Base-by-base conservation (phyloP, 352 stramenopile genomes). In the Phytophthora pistaciae region DNA sequence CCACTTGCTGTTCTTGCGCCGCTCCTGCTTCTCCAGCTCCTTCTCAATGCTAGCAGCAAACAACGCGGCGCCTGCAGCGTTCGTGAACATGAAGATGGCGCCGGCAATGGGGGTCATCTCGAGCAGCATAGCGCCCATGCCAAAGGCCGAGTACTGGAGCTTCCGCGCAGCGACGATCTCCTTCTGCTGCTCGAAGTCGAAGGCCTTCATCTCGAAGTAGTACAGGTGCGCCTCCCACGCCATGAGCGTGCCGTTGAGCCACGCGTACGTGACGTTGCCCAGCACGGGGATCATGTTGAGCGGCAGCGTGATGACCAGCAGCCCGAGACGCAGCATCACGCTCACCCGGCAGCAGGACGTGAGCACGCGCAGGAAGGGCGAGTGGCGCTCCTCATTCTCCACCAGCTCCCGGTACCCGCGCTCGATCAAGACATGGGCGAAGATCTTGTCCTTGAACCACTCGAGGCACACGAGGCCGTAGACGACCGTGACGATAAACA, bases 161-260 rank as follows among this genome's bases (percentile, higher is more conserved):
- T 74, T 77, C 38, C 71, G 79, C 33, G 72, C 40, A 1, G 77
- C 46, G 1, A 91, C 63, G 38, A 88, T 73, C 11, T 70, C 64
- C 62, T 83, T 82, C 54, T 91, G 83, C 53, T 88, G 72, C 5
- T 78, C 72, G 61, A 85, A 89, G 20, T 66, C 36, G 11, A 80
- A 80, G 1, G 72, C 75, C 31, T 84, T 85, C 68, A 89, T 79
- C 63, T 88, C 80, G 66, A 91, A 89, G 57, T 88, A 91, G 67
- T 83, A 85, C 55, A 88, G 66, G 27, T 89, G 81, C 21, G 77
- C 68, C 62, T 91, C 83, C 83, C 83, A 91, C 4, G 72, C 80
- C 63, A 86, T 73, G 27, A 91, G 66, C 27, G 71, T 73, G 60
- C 80, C 80, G 48, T 91, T 91, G 55, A 91, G 73, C 75, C 75